These are phyloP conservation scores for Mycena polygramma DNA, from an alignment of 768 basidiomycete species.

Conservation along the genomic window DNA sequence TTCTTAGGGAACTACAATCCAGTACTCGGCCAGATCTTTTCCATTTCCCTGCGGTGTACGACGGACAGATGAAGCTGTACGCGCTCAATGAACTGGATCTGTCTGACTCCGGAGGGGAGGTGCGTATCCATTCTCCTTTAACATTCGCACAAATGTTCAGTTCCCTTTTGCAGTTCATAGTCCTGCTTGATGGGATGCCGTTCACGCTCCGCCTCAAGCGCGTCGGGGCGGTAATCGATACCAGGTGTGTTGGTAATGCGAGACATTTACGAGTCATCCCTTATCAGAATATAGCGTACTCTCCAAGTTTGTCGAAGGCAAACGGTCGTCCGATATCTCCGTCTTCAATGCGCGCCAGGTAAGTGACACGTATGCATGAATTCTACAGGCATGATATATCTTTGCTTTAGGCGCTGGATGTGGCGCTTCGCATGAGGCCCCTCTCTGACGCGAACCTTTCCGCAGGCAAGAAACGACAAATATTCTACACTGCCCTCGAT, in stretches of 20 bases:
- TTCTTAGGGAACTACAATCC: constrained; percentile 62
- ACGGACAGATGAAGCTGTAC: constrained; percentile 72
- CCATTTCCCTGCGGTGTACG: constrained; percentile 61
- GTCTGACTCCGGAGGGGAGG: constrained; percentile 43
- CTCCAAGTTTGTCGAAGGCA: constrained; percentile 68
- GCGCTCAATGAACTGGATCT: constrained; percentile 52
- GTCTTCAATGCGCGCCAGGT: constrained; percentile 77
- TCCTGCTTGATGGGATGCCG: constrained; percentile 49
- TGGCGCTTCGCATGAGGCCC: constrained; percentile 82
- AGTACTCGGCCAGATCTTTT: constrained; percentile 59
- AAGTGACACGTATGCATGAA: too few species aligned
- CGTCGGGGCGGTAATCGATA: constrained; percentile 61
- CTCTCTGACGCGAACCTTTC: constrained; percentile 69
- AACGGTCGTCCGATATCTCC: constrained; percentile 74
- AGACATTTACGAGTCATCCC: constrained; percentile 21
- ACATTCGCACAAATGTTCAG: neutral
- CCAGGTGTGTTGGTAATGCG: neutral
- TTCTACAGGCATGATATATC: too few species aligned
- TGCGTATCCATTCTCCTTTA: constrained; percentile 43
- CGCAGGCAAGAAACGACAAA: constrained; percentile 68
- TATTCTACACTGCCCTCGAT: constrained; percentile 37
- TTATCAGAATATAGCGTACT: constrained; percentile 58
- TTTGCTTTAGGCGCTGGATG: constrained; percentile 82
- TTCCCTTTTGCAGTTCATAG: constrained; percentile 53
- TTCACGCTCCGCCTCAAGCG: constrained; percentile 67